phyloP scores from a whole-genome alignment of 805 yeast species.

The Maudiozyma turicensis region DNA sequence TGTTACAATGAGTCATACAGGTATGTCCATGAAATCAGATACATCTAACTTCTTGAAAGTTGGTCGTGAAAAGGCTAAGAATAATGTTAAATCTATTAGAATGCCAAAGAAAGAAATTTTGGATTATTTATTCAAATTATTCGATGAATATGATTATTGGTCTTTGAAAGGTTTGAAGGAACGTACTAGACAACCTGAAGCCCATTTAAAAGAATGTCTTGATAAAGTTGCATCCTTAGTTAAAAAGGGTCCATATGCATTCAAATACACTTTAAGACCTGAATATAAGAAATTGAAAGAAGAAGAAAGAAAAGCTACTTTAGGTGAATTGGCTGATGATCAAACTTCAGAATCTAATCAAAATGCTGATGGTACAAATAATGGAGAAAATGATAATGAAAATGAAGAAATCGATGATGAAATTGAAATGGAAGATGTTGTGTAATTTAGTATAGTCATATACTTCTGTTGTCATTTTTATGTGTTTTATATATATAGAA shows the following conservation, averaged over 20 bases:
- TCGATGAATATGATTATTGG: slow-evolving; percentile 96
- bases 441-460: slow-evolving; percentile 19
- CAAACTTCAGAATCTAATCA: slow-evolving; percentile 3
- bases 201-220: slow-evolving; percentile 78
- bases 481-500: not conserved
- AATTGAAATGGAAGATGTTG: slow-evolving; percentile 68
- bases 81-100: slow-evolving; percentile 64
- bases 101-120: slow-evolving; percentile 88
- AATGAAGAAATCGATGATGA: slow-evolving; percentile 59
- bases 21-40: slow-evolving; percentile 69
- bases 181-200: slow-evolving; percentile 91
- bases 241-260: slow-evolving; percentile 92
- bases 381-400: slow-evolving; percentile 14
- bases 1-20: slow-evolving; percentile 76
- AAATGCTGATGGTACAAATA: not conserved
- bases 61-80: slow-evolving; percentile 39
- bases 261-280: slow-evolving; percentile 80
- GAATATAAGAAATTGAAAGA: slow-evolving; percentile 78
- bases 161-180: slow-evolving; percentile 88
- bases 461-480: not conserved
- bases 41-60: slow-evolving; percentile 58
- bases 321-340: slow-evolving; percentile 40
- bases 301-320: slow-evolving; percentile 60
- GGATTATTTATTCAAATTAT: slow-evolving; percentile 78
- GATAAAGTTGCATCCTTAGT: slow-evolving; percentile 84